Base-by-base conservation (phyloP, 108 stramenopile genomes). In the Nitzschia palea region DNA sequence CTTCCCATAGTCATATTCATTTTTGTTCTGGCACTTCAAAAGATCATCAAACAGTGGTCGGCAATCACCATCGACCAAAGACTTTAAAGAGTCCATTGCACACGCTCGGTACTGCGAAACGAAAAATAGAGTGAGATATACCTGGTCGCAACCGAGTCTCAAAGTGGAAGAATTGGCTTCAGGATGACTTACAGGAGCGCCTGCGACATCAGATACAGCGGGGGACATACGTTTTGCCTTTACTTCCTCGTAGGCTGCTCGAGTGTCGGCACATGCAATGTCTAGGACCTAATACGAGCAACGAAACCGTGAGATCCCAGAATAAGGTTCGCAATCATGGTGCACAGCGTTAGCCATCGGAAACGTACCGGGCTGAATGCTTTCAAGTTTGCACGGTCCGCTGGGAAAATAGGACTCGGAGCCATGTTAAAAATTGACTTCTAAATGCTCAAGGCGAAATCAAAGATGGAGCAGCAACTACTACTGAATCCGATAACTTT, bases 351-450 rank as follows among this genome's bases (percentile, higher is more conserved):
- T 55, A 5, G 28, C 25, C 18, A 55, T 55, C 8, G 8, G 37
- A 40, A n/a, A 76, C 74, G 62, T 58, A 76, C 74, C 12, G 74
- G 65, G 26, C 50, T 52, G 31, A 76, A 62, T 34, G 74, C 74
- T 51, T 76, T 68, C 42, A 76, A 44, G 44, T 76, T 43, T 14
- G 67, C 74, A 63, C 67, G 67, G 44, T 59, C 52, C 3, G 74
- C 74, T 23, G 74, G 74, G 55, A 68, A 76, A 59, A 76, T 68
- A 45, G 74, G 74, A 61, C 67, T 76, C 22, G 67, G 55, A 33
- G 37, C 25, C 73, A 74, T 74, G 31, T 5, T 52, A 23, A 26
- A n/a, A n/a, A n/a, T n/a, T n/a, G n/a, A n/a, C n/a, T n/a, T n/a
- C n/a, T n/a, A n/a, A n/a, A n/a, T n/a, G n/a, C n/a, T n/a, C n/a